Base-by-base conservation (phyloP, 139 green algal species). In the Chlamydomonas schloesseri region DNA sequence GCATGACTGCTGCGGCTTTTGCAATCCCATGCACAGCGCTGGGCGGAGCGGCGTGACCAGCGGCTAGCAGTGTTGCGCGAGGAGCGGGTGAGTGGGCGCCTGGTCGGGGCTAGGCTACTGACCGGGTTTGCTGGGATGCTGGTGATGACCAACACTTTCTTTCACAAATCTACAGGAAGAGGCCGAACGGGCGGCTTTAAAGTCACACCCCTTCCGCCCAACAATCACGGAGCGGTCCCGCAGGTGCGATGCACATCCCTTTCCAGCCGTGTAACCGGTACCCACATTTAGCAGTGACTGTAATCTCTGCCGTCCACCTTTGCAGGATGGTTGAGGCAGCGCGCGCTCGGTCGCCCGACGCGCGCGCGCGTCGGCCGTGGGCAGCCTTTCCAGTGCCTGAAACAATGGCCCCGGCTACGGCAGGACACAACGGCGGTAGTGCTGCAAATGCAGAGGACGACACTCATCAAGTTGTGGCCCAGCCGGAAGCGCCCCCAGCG, bases 41-140 rank as follows among this genome's bases (percentile, higher is more conserved):
- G 73, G 75, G 75, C 57, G 31, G 57, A 68, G 18, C 28, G 24
- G 23, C 75, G 75, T 20, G 57, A 71, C 31, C 20, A n/a, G 57
- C 57, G 57, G 57, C 57, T 82, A 57, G 75, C 57, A 28, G 55
- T 58, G 57, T 20, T 50, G 33, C 75, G 75, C 13, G 75, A 71
- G 21, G 75, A 37, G 21, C 34, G 34, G 42, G 42, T 50, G 23
- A 34, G 34, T n/a, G n/a, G n/a, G n/a, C n/a, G n/a, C n/a, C n/a
- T n/a, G n/a, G n/a, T n/a, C n/a, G n/a, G n/a, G n/a, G n/a, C n/a
- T n/a, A n/a, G n/a, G n/a, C n/a, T n/a, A n/a, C n/a, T n/a, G n/a
- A n/a, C n/a, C n/a, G n/a, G n/a, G n/a, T n/a, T n/a, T n/a, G n/a
- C n/a, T n/a, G n/a, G n/a, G n/a, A n/a, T n/a, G n/a, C n/a, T n/a